Base-by-base conservation (phyloP, 345 rosid genomes). In the Kernera saxatilis region DNA sequence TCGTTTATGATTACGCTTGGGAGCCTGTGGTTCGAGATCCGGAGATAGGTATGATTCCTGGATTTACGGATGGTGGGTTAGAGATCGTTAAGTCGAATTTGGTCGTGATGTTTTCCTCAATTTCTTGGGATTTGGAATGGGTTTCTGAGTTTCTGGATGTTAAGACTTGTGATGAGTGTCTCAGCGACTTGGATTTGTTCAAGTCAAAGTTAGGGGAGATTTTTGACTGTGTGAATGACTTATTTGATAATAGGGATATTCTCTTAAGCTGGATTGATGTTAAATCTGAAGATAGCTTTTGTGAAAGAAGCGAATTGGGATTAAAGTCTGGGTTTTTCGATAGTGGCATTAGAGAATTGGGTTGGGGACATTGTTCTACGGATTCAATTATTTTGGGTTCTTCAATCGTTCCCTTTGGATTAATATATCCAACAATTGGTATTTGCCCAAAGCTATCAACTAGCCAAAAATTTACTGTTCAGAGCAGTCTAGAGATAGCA, bases 301-400 rank as follows among this genome's bases (percentile, higher is more conserved):
- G 55, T 59, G 78, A 58, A 56, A 35, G 43, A 54, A 61, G 49
- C 5, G 70, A 70, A 23, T 7, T 68, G 19, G 82, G 50, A 46
- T 62, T 56, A 33, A 72, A 69, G 54, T 76, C 67, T 64, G 67
- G 76, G 77, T 61, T 71, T 82, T 79, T 89, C 49, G 75, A 73
- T 76, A 54, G 63, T 53, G 95, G 81, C 11, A 77, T 88, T 68
- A 79, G 74, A 84, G 87, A 76, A 52, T 78, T 91, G 53, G 90
- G 93, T 22, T 94, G 97, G 99, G 99, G 98, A 0, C 81, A 81
- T 79, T 89, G 92, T 76, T 88, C 96, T 0, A 82, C 84, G 37
- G 91, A 91, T 64, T 85, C 87, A 0, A 70, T 89, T 64, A 40
- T 89, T 70, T 64, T 84, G 26, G 92, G 92, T 68, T 78, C 96